Evolutionary conservation across 2,329 filamentous ascomycete genomes (phyloP).

Genomic region (Pezicula neosporulosa): DNA sequence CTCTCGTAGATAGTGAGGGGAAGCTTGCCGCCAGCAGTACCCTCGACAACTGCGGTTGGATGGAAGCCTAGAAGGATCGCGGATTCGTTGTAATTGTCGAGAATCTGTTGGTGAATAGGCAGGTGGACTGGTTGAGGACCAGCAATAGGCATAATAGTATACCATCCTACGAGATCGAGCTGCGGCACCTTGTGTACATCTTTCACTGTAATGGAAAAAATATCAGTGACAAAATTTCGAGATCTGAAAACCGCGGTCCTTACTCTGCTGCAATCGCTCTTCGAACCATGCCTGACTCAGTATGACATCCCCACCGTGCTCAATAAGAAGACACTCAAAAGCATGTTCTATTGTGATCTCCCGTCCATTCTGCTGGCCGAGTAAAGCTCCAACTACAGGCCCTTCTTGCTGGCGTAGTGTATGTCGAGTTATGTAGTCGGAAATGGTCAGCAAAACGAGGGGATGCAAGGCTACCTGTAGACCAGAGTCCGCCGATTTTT

Average conservation of each 20-base stretch:
- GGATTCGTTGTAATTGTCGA: conserved; percentile 75
- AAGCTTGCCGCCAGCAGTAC: conserved; percentile 70
- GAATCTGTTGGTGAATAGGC: conserved; percentile 74
- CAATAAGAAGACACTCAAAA: conserved; percentile 68
- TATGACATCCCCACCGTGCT: conserved; percentile 51
- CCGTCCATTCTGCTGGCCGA: conserved; percentile 88
- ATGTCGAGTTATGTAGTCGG: conserved; percentile 93
- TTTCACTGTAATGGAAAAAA: conserved; percentile 58
- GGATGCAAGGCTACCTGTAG: conserved; percentile 85
- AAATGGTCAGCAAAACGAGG: conserved; percentile 91
- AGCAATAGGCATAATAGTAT: conserved; percentile 68
- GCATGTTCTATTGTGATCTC: conserved; percentile 90
- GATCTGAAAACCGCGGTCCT: conserved; percentile 29
- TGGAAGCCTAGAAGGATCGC: conserved; percentile 86
- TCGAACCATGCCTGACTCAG: conserved; percentile 72
- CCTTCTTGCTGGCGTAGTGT: conserved; percentile 71
- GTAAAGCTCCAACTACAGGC: conserved; percentile 79
- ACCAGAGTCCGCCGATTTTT: conserved; percentile 60
- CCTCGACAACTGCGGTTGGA: conserved; percentile 51
- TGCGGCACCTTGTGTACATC: conserved; percentile 81
- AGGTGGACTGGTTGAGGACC: conserved; percentile 68
- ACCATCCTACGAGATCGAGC: conserved; percentile 90
- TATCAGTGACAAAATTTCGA: neutral
- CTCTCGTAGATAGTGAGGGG: conserved; percentile 91
- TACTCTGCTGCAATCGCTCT: conserved; percentile 80